Base-by-base conservation (phyloP, 257 asterid genomes). In the Rauvolfia tetraphylla region DNA sequence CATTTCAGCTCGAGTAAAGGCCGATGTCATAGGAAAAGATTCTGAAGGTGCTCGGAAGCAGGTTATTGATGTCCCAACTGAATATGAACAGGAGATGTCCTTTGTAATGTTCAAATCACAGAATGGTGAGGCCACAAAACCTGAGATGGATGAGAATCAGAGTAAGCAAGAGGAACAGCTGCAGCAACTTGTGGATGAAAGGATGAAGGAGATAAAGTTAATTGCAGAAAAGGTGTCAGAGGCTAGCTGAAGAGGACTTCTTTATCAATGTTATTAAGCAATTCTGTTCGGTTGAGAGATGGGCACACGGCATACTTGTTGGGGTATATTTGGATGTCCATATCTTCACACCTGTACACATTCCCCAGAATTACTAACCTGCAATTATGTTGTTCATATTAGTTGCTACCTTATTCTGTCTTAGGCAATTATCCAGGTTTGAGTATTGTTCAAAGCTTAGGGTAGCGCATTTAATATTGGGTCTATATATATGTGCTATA, bases 11-110 rank as follows among this genome's bases (percentile, higher is more conserved):
- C 86, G 93, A 71, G 83, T 95, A 73, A 91, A 84, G 85, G 88
- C 90, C 31, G 97, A 93, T 53, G 91, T 93, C 23, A 56, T 93
- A 15, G 98, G 99, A 74, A 91, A 89, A 85, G 93, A 84, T 79
- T 84, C 90, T 10, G 95, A 87, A 79, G 89, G 89, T 31, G 82
- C 73, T 22, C 89, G 95, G 75, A 95, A 95, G 78, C 86, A 76
- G 66, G 65, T 95, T 31, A 46, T 91, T 79, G 96, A 95, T 78
- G 89, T 93, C 66, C 91, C 91, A 39, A 90, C 97, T 39, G 83
- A 91, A 73, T 84, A 85, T 63, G 97, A 95, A 68, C 81, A 79
- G 73, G 92, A 90, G 11, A 75, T 85, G 87, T 93, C 98, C 2
- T 95, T 95, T 85, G 84, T 89, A 57, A 95, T 91, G 98, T 89